Evolutionary conservation across 352 stramenopile genomes (phyloP), one percentile per base, ranked within the genome.

Genomic region (Phytophthora citricola): DNA sequence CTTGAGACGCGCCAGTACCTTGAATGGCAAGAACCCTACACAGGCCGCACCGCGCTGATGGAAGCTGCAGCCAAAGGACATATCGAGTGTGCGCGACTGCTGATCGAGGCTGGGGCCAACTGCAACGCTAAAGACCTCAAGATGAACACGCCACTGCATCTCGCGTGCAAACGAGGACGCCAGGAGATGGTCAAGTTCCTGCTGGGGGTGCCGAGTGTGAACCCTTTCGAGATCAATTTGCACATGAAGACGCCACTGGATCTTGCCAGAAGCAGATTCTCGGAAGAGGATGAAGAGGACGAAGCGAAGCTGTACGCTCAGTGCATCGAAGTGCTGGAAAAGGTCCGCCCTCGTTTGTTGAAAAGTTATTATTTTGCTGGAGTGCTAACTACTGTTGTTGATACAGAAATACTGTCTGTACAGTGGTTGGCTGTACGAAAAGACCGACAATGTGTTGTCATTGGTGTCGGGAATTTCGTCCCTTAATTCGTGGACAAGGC

Each of bases 381-480:
- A 36, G 11, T 58, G 17, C 44, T 70, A 26, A 63, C 54, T 52
- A 20, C 17, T 49, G 41, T 12, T 41, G 43, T 48, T 43, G 15
- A 27, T 59, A 26, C 26, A 89, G 77, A 78, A 75, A 64, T 85
- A 79, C 45, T 89, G 74, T 52, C 17, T 89, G 12, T 85, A 83
- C 47, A 85, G 73, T 44, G 81, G 81, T 17, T 91, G 81, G 83
- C 27, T 91, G 36, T 91, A 89, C 26, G 60, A 79, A 50, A 85
- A 87, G 61, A 82, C 68, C 0, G 83, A 90, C 66, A 90, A 90
- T 36, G 48, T 90, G 52, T 43, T 89, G 20, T 91, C 83, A 4
- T 63, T 84, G 20, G 66, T 87, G 17, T 88, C 81, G 4, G 76
- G 83, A 1, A 73, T 89, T 29, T 81, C 79, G 41, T 83, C 81